Evolutionary conservation across 2,329 filamentous ascomycete species (phyloP).

Genomic region (Colletotrichum scovillei): DNA sequence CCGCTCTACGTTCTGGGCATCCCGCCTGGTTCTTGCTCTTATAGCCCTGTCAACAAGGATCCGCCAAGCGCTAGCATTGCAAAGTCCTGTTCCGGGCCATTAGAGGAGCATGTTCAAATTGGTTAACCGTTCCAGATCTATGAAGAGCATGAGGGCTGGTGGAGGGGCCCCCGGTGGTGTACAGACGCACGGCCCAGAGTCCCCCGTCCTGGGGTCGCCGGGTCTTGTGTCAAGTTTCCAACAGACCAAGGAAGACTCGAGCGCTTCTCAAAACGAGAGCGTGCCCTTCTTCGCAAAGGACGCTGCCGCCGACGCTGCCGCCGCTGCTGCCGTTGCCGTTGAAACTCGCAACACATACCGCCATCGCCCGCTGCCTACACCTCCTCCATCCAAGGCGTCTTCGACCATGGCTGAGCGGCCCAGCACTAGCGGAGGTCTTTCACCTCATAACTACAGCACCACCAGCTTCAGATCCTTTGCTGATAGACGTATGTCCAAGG

Average conservation of each 20-base stretch:
- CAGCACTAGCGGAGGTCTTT: conserved; percentile 53
- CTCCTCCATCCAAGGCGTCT: conserved; percentile 35
- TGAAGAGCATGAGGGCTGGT: conserved; percentile 40
- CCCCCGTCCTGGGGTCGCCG: conserved; percentile 38
- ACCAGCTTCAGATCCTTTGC: conserved; percentile 42
- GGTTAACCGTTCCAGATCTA: conserved; percentile 46
- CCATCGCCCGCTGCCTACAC: conserved; percentile 38
- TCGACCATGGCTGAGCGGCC: conserved; percentile 49
- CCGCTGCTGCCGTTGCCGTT: conserved; percentile 43
- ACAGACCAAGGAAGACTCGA: conserved; percentile 44
- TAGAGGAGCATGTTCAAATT: conserved; percentile 46
- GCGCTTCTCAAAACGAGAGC: conserved; percentile 46
- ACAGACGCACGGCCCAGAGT: conserved; percentile 40
- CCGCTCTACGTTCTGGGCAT: conserved; percentile 25
- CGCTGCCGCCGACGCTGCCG: conserved; percentile 45
- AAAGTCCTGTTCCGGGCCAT: conserved; percentile 27
- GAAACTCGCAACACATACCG: conserved; percentile 38
- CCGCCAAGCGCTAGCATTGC: conserved; percentile 28
- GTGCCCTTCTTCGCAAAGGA: conserved; percentile 41
- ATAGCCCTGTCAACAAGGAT: conserved; percentile 32
- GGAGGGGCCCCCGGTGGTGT: conserved; percentile 35
- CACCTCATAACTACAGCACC: conserved; percentile 40
- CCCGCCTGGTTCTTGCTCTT: conserved; percentile 15
- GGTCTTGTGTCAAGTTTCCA: conserved; percentile 51
- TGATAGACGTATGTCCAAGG: conserved; percentile 58